Evolutionary conservation across 805 yeast genomes (phyloP), one percentile per base, ranked within the genome.

Genomic region (Cyberlindnera americana): DNA sequence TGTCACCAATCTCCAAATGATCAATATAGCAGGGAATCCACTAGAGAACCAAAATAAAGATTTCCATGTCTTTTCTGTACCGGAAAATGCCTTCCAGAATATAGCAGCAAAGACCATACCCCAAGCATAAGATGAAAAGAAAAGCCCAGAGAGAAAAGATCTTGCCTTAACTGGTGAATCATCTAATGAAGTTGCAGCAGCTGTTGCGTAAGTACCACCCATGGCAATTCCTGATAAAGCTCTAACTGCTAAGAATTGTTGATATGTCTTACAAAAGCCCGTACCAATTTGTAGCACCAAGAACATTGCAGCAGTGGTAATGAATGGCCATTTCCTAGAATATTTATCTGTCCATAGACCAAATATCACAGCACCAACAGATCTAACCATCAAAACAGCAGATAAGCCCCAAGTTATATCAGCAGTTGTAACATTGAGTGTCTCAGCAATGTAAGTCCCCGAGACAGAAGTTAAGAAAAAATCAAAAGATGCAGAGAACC

Each of bases 401-500:
- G 86, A 78, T 43, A 83, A 69, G 36, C 88, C 89, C 85, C 86
- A 81, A 6, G 88, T 78, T 49, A 83, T 72, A 35, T 72, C 75
- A 19, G 67, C 61, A 15, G 76, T 70, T 2, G 67, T 37, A 14
- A 60, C 66, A 30, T 64, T 63, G 37, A 82, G 68, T 3, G 73
- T 57, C 28, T 59, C 54, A 19, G 86, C 83, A 35, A 83, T 69
- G 15, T 64, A 60, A 1, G 72, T 43, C 10, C 75, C 80, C 33
- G 78, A 72, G 35, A 80, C 68, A 15, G 83, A 72, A 6, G 80
- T 81, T n/a, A 77, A 61, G 56, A 83, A 83, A 61, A 79, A 83
- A 52, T 82, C 88, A 56, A 82, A 74, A 5, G 86, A 79, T 40
- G 83, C 90, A 71, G 81, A 71, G 13, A 84, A 73, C 89, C 90